Evolutionary conservation across 192 early-diverging fungal genomes (phyloP).

Genomic region (Rhizoclosmatium sp.): DNA sequence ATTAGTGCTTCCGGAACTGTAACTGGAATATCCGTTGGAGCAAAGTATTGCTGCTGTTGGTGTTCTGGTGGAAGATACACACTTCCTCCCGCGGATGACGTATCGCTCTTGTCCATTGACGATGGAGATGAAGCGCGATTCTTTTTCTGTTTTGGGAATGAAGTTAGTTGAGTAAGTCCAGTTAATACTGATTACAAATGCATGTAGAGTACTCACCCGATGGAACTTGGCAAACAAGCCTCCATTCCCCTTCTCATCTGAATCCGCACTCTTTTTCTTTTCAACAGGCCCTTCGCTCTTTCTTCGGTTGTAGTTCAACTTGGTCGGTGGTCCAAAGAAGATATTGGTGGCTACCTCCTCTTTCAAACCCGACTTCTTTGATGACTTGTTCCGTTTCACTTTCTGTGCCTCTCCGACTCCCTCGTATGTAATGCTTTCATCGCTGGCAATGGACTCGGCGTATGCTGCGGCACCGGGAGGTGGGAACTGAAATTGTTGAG

Average conservation of each 20-base stretch:
- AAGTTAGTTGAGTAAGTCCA: too few species aligned
- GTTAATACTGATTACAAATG: too few species aligned
- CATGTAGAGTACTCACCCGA: too few species aligned
- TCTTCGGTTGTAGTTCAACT: conserved; percentile 12
- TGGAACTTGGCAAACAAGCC: too few species aligned
- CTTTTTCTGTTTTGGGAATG: too few species aligned
- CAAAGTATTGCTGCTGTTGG: too few species aligned
- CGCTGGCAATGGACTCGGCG: neutral
- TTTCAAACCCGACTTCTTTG: neutral
- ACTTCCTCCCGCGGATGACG: too few species aligned
- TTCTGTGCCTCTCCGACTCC: neutral
- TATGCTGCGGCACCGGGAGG: neutral
- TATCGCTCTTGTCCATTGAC: too few species aligned
- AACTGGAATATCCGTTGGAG: too few species aligned
- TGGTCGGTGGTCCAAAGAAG: conserved; percentile 4
- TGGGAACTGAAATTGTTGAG: neutral
- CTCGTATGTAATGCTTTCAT: neutral
- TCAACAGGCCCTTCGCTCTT: conserved; percentile 11
- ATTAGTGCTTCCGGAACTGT: neutral
- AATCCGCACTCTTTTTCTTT: neutral
- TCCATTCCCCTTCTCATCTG: too few species aligned
- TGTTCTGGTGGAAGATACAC: too few species aligned
- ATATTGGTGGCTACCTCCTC: neutral
- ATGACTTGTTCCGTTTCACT: neutral
- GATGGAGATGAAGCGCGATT: too few species aligned